Conservation (phyloP, 352 stramenopile species). For the Globisporangium irregulare region DNA sequence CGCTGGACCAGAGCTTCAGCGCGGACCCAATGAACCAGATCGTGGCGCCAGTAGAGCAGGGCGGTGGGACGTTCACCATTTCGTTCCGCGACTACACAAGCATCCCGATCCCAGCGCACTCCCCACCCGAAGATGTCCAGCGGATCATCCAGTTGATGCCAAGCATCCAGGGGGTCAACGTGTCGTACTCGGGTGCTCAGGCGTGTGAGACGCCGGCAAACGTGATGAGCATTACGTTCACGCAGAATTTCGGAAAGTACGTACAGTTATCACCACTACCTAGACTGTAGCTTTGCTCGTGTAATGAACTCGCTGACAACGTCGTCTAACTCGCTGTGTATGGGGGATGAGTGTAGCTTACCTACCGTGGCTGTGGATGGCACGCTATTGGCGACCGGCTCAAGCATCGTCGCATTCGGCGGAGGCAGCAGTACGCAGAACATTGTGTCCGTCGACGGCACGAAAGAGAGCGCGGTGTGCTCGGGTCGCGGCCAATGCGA, state of each 20-base stretch:
- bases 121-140: constrained; percentile 30
- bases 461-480: constrained; percentile 67
- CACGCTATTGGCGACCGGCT: constrained; percentile 27
- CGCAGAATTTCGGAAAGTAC: constrained; percentile 78
- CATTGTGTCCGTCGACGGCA: constrained; percentile 45
- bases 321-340: constrained; percentile 2
- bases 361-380: constrained; percentile 52
- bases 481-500: constrained; percentile 67
- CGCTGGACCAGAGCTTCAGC: constrained; percentile 52
- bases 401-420: constrained; percentile 26
- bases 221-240: constrained; percentile 69
- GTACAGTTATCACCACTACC: constrained; percentile 14
- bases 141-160: constrained; percentile 40
- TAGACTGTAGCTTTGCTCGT: background rate
- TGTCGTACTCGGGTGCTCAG: constrained; percentile 54
- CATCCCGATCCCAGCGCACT: constrained; percentile 51
- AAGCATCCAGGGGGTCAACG: constrained; percentile 46
- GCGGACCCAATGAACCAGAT: constrained; percentile 43
- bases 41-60: constrained; percentile 30
- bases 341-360: constrained; percentile 29
- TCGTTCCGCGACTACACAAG: constrained; percentile 66
- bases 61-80: constrained; percentile 52
- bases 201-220: constrained; percentile 64
- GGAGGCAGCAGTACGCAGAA: constrained; percentile 23
- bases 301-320: background rate